phyloP scores from a whole-genome alignment of 202 grass and related monocot species.

The Saccharum hybrid region DNA sequence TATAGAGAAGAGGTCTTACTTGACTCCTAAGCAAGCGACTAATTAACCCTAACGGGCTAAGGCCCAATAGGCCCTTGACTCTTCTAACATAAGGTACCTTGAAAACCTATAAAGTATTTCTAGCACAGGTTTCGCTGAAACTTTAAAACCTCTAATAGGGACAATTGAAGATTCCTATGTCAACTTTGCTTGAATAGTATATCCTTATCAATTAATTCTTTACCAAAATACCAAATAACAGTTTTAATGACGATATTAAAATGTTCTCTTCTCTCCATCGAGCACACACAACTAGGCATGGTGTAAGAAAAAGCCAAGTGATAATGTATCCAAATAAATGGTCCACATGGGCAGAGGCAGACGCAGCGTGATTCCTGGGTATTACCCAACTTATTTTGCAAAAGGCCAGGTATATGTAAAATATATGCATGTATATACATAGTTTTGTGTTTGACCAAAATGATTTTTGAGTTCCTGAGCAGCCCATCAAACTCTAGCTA shows the following conservation, averaged over 20 bases:
- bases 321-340: slow-evolving; percentile 21
- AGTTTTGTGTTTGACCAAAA: not conserved
- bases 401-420: not conserved
- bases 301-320: slow-evolving; percentile 15
- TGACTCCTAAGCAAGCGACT: too few species aligned
- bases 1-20: too few species aligned
- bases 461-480: not conserved
- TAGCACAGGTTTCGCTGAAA: not conserved
- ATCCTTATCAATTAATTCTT: slow-evolving; percentile 17
- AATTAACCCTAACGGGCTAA: too few species aligned
- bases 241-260: slow-evolving; percentile 24
- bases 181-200: slow-evolving; percentile 28
- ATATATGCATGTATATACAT: not conserved
- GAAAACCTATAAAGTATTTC: slow-evolving; percentile 28
- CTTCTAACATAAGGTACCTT: slow-evolving; percentile 8
- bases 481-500: not conserved
- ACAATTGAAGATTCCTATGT: slow-evolving; percentile 1
- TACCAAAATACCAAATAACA: not conserved
- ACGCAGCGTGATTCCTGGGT: not conserved
- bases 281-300: slow-evolving; percentile 9
- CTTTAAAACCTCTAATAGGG: slow-evolving; percentile 15
- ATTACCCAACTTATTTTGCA: slow-evolving; percentile 1
- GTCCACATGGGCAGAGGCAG: slow-evolving; percentile 19
- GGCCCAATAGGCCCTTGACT: too few species aligned
- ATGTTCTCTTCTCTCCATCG: not conserved